These are phyloP conservation scores for Hymenoscyphus infarciens DNA, from an alignment of 2,329 filamentous ascomycete species.

Conservation along the genomic window DNA sequence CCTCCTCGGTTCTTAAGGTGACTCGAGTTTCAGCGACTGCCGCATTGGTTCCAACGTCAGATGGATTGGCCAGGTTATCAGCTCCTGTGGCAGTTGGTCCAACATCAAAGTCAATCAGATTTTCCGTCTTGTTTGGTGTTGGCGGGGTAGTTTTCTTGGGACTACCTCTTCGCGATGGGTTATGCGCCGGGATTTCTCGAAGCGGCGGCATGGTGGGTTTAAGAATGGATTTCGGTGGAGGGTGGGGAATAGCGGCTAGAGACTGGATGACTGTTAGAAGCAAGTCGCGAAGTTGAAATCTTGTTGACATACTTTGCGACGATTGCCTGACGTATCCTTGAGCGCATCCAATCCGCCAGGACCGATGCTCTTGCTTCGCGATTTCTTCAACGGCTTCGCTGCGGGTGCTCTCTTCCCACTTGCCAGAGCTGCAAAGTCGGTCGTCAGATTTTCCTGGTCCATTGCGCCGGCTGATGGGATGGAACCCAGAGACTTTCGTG, in stretches of 20 bases:
- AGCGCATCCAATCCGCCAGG: slow-evolving; percentile 84
- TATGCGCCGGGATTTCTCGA: slow-evolving; percentile 59
- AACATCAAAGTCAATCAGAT: slow-evolving; percentile 32
- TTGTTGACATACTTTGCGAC: slow-evolving; percentile 62
- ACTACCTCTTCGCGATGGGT: slow-evolving; percentile 28
- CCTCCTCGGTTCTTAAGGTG: slow-evolving; percentile 64
- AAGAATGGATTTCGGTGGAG: slow-evolving; percentile 67
- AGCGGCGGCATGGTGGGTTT: slow-evolving; percentile 71
- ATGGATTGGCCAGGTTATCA: slow-evolving; percentile 46
- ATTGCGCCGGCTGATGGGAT: slow-evolving; percentile 49
- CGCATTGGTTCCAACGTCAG: slow-evolving; percentile 40
- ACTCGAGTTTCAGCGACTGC: slow-evolving; percentile 47
- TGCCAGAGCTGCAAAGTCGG: slow-evolving; percentile 53
- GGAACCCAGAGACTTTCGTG: slow-evolving; percentile 71
- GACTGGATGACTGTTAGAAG: slow-evolving; percentile 27
- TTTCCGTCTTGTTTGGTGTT: slow-evolving; percentile 21
- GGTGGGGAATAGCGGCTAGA: slow-evolving; percentile 35
- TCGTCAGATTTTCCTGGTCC: slow-evolving; percentile 77
- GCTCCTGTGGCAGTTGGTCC: slow-evolving; percentile 31
- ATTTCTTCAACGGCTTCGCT: slow-evolving; percentile 52
- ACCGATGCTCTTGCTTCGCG: slow-evolving; percentile 92
- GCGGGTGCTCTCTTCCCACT: slow-evolving; percentile 28
- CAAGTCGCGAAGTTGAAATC: slow-evolving; percentile 32
- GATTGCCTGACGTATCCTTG: slow-evolving; percentile 70
- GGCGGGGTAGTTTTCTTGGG: slow-evolving; percentile 31